Conservation (phyloP, 345 rosid species). For the Erucastrum elatum region DNA sequence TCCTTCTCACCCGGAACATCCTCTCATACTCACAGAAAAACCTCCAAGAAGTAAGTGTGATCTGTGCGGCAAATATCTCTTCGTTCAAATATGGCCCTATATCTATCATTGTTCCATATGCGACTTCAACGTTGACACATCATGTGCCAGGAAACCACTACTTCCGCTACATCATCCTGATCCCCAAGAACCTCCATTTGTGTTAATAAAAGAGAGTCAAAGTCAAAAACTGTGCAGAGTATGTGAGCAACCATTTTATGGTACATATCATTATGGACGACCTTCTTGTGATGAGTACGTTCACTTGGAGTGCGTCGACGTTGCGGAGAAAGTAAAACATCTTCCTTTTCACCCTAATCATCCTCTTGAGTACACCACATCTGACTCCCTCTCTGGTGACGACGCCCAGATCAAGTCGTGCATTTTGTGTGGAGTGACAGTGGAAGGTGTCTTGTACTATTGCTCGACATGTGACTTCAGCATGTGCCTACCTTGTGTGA, state of each 20-base stretch:
- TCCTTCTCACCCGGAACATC: neutral
- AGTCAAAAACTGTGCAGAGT: neutral
- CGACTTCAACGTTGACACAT: neutral
- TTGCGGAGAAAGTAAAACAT: neutral
- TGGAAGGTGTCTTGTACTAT: neutral
- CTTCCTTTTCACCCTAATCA: neutral
- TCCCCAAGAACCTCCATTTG: neutral
- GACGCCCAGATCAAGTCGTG: neutral
- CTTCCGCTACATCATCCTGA: neutral
- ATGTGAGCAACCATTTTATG: neutral
- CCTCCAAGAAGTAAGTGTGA: neutral
- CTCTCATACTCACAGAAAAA: neutral
- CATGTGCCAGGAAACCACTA: neutral
- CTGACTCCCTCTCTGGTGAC: no score
- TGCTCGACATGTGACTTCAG: neutral
- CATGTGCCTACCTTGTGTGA: neutral
- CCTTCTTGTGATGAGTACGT: neutral
- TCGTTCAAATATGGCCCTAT: neutral
- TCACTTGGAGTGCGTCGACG: neutral
- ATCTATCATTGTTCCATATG: neutral
- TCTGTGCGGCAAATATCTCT: neutral
- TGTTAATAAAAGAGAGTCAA: neutral
- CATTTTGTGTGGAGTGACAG: neutral
- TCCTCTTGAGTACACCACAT: neutral
- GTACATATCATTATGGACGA: neutral